A percentile compares a stretch with the other conserved stretches of the same genome.
Evolutionary conservation across 805 yeast species (phyloP).

Genomic region (Yamadazyma paraphyllophila): DNA sequence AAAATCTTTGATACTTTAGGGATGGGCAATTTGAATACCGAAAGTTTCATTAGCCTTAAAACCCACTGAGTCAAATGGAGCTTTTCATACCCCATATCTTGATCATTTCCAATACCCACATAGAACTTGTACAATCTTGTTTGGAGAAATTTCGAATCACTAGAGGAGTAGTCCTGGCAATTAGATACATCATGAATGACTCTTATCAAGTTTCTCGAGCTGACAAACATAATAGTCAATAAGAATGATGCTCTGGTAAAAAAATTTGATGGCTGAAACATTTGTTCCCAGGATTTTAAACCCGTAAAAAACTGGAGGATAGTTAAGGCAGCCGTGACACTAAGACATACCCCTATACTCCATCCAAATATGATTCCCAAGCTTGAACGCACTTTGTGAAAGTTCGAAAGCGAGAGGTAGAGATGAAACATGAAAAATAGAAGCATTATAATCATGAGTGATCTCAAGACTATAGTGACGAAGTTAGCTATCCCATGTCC

Average conservation of each 20-base stretch:
- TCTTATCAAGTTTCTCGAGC: slow-evolving; percentile 29
- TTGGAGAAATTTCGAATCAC: slow-evolving; percentile 11
- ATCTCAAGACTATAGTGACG: background rate
- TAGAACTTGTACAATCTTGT: slow-evolving; percentile 28
- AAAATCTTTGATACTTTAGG: slow-evolving; percentile 27
- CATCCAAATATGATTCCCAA: slow-evolving; percentile 38
- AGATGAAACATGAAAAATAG: slow-evolving; percentile 18
- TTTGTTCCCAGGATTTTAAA: slow-evolving; percentile 22
- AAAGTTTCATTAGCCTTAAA: slow-evolving; percentile 1
- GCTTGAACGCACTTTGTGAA: slow-evolving; percentile 33
- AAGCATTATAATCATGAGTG: background rate
- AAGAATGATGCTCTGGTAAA: slow-evolving; percentile 23
- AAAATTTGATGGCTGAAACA: slow-evolving; percentile 27
- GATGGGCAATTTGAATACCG: slow-evolving; percentile 8
- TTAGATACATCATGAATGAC: slow-evolving; percentile 28
- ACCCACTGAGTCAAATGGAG: background rate
- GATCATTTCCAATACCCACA: slow-evolving; percentile 22
- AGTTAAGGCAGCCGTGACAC: slow-evolving; percentile 27
- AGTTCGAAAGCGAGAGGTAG: slow-evolving; percentile 31
- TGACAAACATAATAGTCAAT: slow-evolving; percentile 24
- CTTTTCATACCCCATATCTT: slow-evolving; percentile 11
- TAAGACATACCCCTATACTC: slow-evolving; percentile 25
- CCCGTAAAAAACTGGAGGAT: slow-evolving; percentile 18
- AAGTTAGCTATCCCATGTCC: slow-evolving; percentile 3
- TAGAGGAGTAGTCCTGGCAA: slow-evolving; percentile 16